Evolutionary conservation across 2,329 filamentous ascomycete genomes (phyloP).

Genomic region (Aspergillus puulaauensis): DNA sequence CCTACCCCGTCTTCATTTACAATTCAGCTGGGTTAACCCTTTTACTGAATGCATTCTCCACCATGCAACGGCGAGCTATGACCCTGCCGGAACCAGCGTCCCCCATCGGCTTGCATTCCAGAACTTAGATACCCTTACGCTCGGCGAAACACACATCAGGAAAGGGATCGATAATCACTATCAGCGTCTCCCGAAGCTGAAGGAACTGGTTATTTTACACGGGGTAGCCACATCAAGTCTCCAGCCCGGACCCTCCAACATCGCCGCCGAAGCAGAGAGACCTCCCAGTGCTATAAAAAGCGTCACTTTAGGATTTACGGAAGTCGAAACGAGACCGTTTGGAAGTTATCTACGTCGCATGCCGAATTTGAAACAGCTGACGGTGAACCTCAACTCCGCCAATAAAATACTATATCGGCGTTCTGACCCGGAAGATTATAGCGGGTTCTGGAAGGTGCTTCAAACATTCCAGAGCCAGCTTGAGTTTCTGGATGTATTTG

Average conservation of each 20-base stretch:
- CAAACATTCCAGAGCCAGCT: background rate
- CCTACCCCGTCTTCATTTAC: too few relatives aligned
- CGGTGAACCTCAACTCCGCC: too few relatives aligned
- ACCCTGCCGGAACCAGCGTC: too few relatives aligned
- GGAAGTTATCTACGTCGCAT: too few relatives aligned
- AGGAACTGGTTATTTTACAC: background rate
- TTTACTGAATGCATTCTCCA: too few relatives aligned
- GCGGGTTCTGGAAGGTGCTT: background rate
- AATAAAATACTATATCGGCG: too few relatives aligned
- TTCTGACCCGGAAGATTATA: too few relatives aligned
- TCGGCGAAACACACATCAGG: background rate
- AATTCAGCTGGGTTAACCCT: too few relatives aligned
- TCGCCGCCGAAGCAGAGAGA: background rate
- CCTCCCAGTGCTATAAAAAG: background rate
- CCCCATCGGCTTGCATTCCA: background rate
- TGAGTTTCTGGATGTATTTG: background rate
- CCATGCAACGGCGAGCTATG: too few relatives aligned
- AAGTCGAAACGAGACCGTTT: too few relatives aligned
- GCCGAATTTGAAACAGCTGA: too few relatives aligned
- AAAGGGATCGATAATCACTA: background rate
- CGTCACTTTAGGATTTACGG: background rate
- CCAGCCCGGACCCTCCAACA: background rate
- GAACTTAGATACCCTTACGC: background rate
- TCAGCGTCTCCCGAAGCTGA: background rate
- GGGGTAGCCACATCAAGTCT: background rate